Evolutionary conservation across 1,284 basidiomycete species (phyloP), one percentile per base, ranked within the genome.

Genomic region (Ceratobasidium papillatum): DNA sequence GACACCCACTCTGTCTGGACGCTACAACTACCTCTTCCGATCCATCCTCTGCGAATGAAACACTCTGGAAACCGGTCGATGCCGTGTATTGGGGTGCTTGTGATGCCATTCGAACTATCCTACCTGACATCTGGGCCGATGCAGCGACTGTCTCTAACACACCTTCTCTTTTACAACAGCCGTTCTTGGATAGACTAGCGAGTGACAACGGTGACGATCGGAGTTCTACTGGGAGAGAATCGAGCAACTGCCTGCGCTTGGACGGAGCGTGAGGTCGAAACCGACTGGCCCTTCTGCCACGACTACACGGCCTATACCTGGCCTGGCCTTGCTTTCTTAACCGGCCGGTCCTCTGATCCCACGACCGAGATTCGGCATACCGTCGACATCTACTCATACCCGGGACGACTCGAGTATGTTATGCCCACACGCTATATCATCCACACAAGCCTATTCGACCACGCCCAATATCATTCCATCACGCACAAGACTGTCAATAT

Each of bases 21-120:
- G 49, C 3, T 59, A 63, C 25, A 62, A 63, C 11, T 73, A 59
- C n/a, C 63, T 73, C 47, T 73, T 91, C 3, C 87, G 90, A 30
- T 91, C 91, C 22, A 92, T 92, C 76, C 84, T 92, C 27, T 88
- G 89, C 45, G 88, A 90, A 75, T 86, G 85, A 8, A 89, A 89
- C 65, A 91, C 91, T 0, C 91, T 91, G 89, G 87, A 89, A 79
- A 91, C 87, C 78, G 91, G 91, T 25, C 89, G 90, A 8, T 92
- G n/a, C n/a, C n/a, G n/a, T n/a, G n/a, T n/a, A n/a, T n/a, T n/a
- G 91, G 82, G 91, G 90, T 80, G 87, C 89, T n/a, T 84, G 88
- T 30, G 87, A 91, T 75, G 88, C 87, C 11, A 89, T 86, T 81
- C 88, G 86, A 77, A 83, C 87, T n/a, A 87, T 90, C 77, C 90